Evolutionary conservation across 139 green algal genomes (phyloP).

Genomic region (Nannochloris sp.): DNA sequence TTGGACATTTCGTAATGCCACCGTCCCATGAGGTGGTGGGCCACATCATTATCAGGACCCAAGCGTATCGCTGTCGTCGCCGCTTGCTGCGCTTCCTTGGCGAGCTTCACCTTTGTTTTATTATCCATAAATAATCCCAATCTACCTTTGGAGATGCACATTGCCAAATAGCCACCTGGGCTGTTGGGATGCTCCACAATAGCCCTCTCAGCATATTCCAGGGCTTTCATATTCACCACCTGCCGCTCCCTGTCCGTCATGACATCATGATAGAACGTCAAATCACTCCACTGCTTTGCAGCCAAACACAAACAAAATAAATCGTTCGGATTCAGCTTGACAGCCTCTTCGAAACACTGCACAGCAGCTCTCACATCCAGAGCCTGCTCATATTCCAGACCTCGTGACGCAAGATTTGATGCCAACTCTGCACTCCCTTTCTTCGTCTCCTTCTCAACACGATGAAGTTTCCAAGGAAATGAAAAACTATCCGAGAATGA

Average conservation of each 20-base stretch:
- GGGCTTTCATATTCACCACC: slow-evolving; percentile 39
- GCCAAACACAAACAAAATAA: slow-evolving; percentile 28
- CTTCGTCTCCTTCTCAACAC: not conserved
- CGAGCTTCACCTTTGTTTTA: slow-evolving; percentile 53
- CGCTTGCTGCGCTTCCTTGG: slow-evolving; percentile 42
- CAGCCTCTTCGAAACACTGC: slow-evolving; percentile 35
- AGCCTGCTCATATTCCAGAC: slow-evolving; percentile 16
- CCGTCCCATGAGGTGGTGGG: slow-evolving; percentile 69
- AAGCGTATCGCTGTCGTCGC: slow-evolving; percentile 33
- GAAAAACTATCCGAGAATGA: slow-evolving; percentile 22
- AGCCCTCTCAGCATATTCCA: slow-evolving; percentile 44
- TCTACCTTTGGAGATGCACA: slow-evolving; percentile 51
- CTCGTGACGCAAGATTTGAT: slow-evolving; percentile 2
- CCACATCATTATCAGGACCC: slow-evolving; percentile 52
- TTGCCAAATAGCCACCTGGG: slow-evolving; percentile 5
- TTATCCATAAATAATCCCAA: slow-evolving; percentile 65
- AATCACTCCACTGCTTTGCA: slow-evolving; percentile 52
- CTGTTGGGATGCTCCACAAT: slow-evolving; percentile 13
- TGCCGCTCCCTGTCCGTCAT: slow-evolving; percentile 13
- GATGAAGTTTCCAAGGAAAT: slow-evolving; percentile 13
- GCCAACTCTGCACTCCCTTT: slow-evolving; percentile 13
- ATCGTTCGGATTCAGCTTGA: slow-evolving; percentile 26
- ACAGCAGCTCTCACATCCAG: slow-evolving; percentile 31
- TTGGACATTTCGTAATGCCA: slow-evolving; percentile 67
- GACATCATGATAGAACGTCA: slow-evolving; percentile 44